Conservation (phyloP, 2,329 filamentous ascomycete species). For the Fusarium oxysporum region DNA sequence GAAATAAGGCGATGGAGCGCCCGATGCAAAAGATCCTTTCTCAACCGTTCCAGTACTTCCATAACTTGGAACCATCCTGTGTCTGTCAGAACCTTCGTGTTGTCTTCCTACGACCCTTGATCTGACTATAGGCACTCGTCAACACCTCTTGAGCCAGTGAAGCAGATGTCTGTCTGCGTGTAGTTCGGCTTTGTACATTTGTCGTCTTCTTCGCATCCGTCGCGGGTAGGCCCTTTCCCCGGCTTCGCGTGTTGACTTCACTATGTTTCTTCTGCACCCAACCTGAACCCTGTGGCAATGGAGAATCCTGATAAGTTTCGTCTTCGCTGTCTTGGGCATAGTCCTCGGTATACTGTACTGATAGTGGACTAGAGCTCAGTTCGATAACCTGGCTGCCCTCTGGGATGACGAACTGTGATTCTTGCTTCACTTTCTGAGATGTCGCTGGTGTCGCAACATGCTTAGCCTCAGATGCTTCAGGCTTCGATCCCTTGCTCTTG, state of each 20-base stretch:
- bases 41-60: conserved; percentile 15
- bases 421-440: conserved; percentile 27
- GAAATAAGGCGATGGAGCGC: background rate
- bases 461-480: background rate
- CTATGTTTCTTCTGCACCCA: conserved; percentile 37
- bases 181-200: background rate
- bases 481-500: conserved; percentile 13
- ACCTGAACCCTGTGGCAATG: conserved; percentile 33
- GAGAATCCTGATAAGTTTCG: conserved; percentile 37
- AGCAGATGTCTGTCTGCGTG: conserved; percentile 29
- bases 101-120: conserved; percentile 38
- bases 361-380: conserved; percentile 46
- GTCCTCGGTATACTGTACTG: conserved; percentile 33
- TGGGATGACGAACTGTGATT: conserved; percentile 43
- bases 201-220: background rate
- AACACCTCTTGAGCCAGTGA: conserved; percentile 32
- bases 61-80: background rate
- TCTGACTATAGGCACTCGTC: conserved; percentile 42
- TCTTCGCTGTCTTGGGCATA: conserved; percentile 40
- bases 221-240: conserved; percentile 36
- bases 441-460: conserved; percentile 16
- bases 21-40: background rate
- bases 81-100: conserved; percentile 36
- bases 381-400: conserved; percentile 50
- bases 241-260: conserved; percentile 35